Evolutionary conservation across 1,284 basidiomycete genomes (phyloP), one percentile per base, ranked within the genome.

Genomic region (Malassezia japonica): DNA sequence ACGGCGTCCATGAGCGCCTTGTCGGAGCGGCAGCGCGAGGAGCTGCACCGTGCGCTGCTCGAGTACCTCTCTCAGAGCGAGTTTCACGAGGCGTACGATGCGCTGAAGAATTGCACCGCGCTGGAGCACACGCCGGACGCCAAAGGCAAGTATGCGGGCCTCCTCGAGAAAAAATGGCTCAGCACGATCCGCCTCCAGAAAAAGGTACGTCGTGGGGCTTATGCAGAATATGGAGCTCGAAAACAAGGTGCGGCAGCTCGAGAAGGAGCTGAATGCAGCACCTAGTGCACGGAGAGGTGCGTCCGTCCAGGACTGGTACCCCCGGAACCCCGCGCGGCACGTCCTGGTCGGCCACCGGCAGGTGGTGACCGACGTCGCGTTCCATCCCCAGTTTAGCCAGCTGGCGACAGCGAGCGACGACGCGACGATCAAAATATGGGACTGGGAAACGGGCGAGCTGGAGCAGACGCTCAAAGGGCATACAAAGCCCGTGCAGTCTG

Each of bases 131-230:
- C 79, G 8, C 82, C 83, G 16, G 85, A 90, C 76, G 81, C 86
- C 15, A 87, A 85, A 66, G 82, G 84, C 42, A 85, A 85, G 67
- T 86, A 83, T 68, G 81, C 82, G 1, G 87, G 87, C 0, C 76
- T 92, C 52, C 75, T 92, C 55, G 88, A 88, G 77, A 91, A 90
- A 81, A 92, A 92, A 74, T 92, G 88, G 88, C 90, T 87, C 23
- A 85, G 84, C 67, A 86, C 91, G 20, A 89, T 92, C 55, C 79
- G 88, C 56, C 73, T 92, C 65, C 89, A 92, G 77, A 88, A 90
- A 78, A 91, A 91, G 82, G 87, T 85, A 58, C 57, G 77, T 62
- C 4, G 10, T 12, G 12, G 28, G 13, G 8, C 16, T 29, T 31
- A 24, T 20, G 10, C 44, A 62, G 65, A 65, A 67, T 40, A 65